Base-by-base conservation (phyloP, 495 filamentous ascomycete species). In the Hamigera avellanea region DNA sequence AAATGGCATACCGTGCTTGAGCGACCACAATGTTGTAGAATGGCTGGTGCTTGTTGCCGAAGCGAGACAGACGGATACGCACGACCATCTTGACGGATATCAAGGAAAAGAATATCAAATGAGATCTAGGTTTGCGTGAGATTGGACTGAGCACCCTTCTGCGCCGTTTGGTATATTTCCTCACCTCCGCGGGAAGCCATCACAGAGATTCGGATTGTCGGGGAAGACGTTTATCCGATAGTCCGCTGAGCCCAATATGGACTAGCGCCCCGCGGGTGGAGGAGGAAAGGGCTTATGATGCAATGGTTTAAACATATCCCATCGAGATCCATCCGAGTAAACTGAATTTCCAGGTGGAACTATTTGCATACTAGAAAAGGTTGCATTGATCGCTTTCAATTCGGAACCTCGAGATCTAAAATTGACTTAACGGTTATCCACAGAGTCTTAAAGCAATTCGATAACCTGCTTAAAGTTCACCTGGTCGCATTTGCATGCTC, bases 1-100 rank as follows among this genome's bases (percentile, higher is more conserved):
- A 40, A 37, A 35, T 6, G 5, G 58, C 66, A 39, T 75, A 94
- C 88, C 89, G 76, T n/a, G 91, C 89, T 44, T 96, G 88, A 15
- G 86, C 73, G 39, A 98, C 86, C 36, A 96, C 86, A 43, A 98
- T 94, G 65, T 98, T 98, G 72, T 93, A 98, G 53, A 93, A 81
- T 2, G 91, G 89, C 17, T 70, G 50, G 56, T 89, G 83, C 37
- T 69, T 76, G 62, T 83, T 82, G 46, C 93, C 91, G 56, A 96
- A 94, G 66, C 91, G 91, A 33, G 91, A 81, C 48, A 98, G 73
- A 35, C 91, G 80, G 56, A 98, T 86, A 53, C 79, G 82, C 46
- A 98, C 69, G 36, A 96, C 93, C 91, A 98, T 98, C 17, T 44
- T 60, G 57, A 37, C 37, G n/a, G n/a, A n/a, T 40, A 26, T 43